Evolutionary conservation across 768 basidiomycete genomes (phyloP).

Genomic region (Collybiopsis confluens): DNA sequence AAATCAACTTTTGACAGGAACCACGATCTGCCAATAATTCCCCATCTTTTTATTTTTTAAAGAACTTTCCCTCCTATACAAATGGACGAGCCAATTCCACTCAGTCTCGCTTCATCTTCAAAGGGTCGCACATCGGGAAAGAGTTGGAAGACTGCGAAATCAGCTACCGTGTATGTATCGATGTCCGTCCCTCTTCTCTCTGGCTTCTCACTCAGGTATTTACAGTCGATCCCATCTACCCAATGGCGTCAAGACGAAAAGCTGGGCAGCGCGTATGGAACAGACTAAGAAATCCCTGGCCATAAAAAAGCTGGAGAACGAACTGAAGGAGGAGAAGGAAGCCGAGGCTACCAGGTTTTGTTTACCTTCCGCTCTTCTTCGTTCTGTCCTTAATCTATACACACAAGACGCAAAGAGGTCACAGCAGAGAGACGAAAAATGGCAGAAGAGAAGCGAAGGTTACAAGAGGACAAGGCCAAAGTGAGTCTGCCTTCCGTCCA

Average conservation of each 20-base stretch:
- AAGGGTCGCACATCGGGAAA: constrained; percentile 69
- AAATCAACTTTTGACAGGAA: neutral
- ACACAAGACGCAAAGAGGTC: constrained; percentile 56
- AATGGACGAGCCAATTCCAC: neutral
- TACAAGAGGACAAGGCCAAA: constrained; percentile 65
- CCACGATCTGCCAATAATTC: no score
- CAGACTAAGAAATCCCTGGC: constrained; percentile 62
- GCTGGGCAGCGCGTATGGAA: constrained; percentile 66
- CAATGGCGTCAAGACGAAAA: constrained; percentile 58
- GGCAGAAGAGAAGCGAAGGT: constrained; percentile 64
- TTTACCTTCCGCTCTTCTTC: neutral
- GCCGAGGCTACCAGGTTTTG: constrained; percentile 61
- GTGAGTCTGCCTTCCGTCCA: constrained; percentile 29
- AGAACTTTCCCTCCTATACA: no score
- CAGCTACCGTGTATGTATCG: constrained; percentile 43
- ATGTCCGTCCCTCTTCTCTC: neutral
- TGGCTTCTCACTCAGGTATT: constrained; percentile 8
- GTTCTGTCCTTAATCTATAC: constrained; percentile 3
- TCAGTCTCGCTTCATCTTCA: constrained; percentile 51
- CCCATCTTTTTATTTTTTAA: no score
- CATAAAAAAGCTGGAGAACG: constrained; percentile 67
- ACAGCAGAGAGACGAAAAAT: constrained; percentile 68
- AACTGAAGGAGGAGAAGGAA: constrained; percentile 74
- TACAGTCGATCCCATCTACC: constrained; percentile 66
- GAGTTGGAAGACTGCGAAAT: constrained; percentile 54